Percentiles rank a stretch among this genome's conserved stretches.
phyloP scores from a whole-genome alignment of 768 basidiomycete species.

The Leccinum boreale region DNA sequence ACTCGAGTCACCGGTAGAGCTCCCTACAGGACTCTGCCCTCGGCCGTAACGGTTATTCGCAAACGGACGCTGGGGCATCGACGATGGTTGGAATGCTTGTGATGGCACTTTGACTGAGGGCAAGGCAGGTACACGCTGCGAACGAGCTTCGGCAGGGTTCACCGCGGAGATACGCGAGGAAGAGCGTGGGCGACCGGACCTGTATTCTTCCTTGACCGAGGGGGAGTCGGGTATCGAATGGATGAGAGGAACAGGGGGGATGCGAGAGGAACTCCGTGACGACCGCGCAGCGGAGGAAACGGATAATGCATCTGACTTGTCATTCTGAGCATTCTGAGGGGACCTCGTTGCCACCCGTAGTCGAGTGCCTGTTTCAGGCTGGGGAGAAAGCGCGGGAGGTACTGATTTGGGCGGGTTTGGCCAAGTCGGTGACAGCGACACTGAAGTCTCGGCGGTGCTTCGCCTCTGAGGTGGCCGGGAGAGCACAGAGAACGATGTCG shows the following conservation, averaged over 20 bases:
- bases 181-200: conserved; percentile 10
- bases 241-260: conserved; percentile 30
- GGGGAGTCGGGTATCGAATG: conserved; percentile 31
- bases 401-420: not conserved
- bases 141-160: conserved; percentile 11
- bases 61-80: conserved; percentile 54
- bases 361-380: conserved; percentile 12
- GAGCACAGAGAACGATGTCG: conserved; percentile 59
- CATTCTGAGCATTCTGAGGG: conserved; percentile 7
- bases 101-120: conserved; percentile 23
- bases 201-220: conserved; percentile 25
- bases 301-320: conserved; percentile 29
- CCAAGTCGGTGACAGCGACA: conserved; percentile 10
- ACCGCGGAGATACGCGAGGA: conserved; percentile 7
- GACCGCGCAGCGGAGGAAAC: conserved; percentile 17
- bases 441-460: conserved; percentile 17
- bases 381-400: conserved; percentile 6
- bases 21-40: conserved; percentile 67
- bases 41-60: conserved; percentile 35
- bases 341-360: conserved; percentile 8
- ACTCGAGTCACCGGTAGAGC: conserved; percentile 83
- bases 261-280: conserved; percentile 24
- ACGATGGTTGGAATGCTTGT: conserved; percentile 20
- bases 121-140: conserved; percentile 9
- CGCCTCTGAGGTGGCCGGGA: conserved; percentile 49